These are phyloP conservation scores for Helotiales sp. DNA, from an alignment of 2,329 filamentous ascomycete genomes.

Conservation along the genomic window DNA sequence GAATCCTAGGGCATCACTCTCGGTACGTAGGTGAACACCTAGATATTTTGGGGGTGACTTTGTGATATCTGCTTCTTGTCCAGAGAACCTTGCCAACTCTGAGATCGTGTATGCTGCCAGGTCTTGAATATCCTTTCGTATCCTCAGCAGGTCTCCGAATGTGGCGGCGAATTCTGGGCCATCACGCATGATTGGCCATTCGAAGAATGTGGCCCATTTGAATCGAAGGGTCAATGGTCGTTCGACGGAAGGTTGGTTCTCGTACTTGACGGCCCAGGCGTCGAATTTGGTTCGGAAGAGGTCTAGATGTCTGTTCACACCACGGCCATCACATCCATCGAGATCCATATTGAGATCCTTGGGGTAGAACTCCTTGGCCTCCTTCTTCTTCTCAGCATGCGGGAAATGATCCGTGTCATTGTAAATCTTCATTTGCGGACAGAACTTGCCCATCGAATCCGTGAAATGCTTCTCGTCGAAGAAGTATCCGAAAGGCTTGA, in stretches of 20 bases:
- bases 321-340: conserved; percentile 36
- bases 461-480: conserved; percentile 54
- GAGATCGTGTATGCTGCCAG: conserved; percentile 46
- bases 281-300: conserved; percentile 37
- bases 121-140: conserved; percentile 50
- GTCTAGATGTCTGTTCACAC: conserved; percentile 39
- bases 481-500: conserved; percentile 51
- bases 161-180: conserved; percentile 53
- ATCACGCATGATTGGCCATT: conserved; percentile 53
- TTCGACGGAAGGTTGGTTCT: conserved; percentile 25
- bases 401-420: conserved; percentile 47
- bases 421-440: conserved; percentile 52
- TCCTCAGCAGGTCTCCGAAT: conserved; percentile 49
- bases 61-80: conserved; percentile 26
- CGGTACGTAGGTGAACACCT: conserved; percentile 55
- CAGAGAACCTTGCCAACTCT: conserved; percentile 44
- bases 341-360: conserved; percentile 35
- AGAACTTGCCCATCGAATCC: conserved; percentile 45
- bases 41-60: conserved; percentile 32
- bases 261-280: conserved; percentile 31
- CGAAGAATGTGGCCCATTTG: conserved; percentile 42
- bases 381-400: conserved; percentile 41
- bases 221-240: conserved; percentile 34
- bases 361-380: conserved; percentile 48
- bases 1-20: conserved; percentile 51